Conservation (phyloP, 164 flowering plant genomes). For the Stephania japonica region DNA sequence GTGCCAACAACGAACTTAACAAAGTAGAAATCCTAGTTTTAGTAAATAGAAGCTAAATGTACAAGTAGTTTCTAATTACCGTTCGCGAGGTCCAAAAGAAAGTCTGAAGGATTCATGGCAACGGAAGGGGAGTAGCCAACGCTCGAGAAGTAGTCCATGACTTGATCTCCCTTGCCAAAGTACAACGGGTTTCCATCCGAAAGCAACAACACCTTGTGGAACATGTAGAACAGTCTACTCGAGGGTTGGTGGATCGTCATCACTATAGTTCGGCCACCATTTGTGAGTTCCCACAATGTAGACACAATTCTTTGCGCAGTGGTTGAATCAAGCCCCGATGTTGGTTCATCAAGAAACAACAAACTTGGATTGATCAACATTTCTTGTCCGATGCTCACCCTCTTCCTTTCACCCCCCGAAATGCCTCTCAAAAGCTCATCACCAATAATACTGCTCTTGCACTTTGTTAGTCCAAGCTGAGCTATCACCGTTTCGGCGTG, state of each 20-base stretch:
- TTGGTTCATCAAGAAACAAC: slow-evolving; percentile 74
- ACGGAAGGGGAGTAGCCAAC: slow-evolving; percentile 49
- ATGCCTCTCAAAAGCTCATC: slow-evolving; percentile 23
- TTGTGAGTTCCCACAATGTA: slow-evolving; percentile 45
- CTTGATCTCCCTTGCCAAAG: slow-evolving; percentile 54
- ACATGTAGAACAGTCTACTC: slow-evolving; percentile 65
- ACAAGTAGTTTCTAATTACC: slow-evolving; percentile 31
- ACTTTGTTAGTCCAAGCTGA: slow-evolving; percentile 44
- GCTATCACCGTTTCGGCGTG: slow-evolving; percentile 49
- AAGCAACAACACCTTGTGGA: slow-evolving; percentile 57
- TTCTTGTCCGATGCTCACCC: slow-evolving; percentile 64
- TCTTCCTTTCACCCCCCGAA: slow-evolving; percentile 33
- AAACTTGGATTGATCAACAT: slow-evolving; percentile 71
- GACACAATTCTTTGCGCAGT: slow-evolving; percentile 65
- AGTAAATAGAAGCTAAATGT: too few species aligned
- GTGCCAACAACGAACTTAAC: too few species aligned
- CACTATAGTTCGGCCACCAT: slow-evolving; percentile 54
- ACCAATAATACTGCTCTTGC: slow-evolving; percentile 51
- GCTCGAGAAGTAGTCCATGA: slow-evolving; percentile 54
- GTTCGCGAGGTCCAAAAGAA: slow-evolving; percentile 74
- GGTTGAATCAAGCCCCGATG: slow-evolving; percentile 75
- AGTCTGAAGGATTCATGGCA: slow-evolving; percentile 76
- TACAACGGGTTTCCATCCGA: slow-evolving; percentile 64
- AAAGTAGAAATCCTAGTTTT: too few species aligned
- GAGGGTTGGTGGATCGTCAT: slow-evolving; percentile 86